Percentiles rank a stretch among this genome's conserved stretches.
phyloP scores from a whole-genome alignment of 1,284 basidiomycete genomes.

The Clitocybe nebularis region DNA sequence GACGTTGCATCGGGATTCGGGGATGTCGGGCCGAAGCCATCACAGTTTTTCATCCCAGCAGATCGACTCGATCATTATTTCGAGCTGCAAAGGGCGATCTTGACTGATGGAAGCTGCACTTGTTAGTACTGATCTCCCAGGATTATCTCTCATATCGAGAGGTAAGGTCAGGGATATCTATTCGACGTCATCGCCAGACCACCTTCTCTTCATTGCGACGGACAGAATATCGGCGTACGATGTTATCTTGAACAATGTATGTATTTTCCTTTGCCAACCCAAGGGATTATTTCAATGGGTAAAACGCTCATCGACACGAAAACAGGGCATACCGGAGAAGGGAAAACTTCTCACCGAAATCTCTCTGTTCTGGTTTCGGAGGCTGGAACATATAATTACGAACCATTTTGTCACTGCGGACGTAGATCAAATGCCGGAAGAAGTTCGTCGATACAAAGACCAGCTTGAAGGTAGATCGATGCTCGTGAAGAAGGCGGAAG shows the following conservation, averaged over 20 bases:
- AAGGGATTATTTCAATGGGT: constrained; percentile 11
- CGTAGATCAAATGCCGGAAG: constrained; percentile 71
- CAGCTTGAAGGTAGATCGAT: constrained; percentile 85
- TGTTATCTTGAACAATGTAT: constrained; percentile 87
- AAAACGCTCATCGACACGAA: constrained; percentile 9
- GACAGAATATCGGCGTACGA: constrained; percentile 98
- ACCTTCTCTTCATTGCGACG: constrained; percentile 90
- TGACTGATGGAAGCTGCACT: too few species aligned
- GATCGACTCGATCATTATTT: too few species aligned
- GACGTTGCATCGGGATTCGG: too few species aligned
- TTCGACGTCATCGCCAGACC: constrained; percentile 59
- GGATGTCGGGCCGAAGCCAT: too few species aligned
- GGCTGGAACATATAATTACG: constrained; percentile 73
- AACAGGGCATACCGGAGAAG: constrained; percentile 92
- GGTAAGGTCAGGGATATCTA: constrained; percentile 97
- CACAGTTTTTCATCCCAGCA: too few species aligned
- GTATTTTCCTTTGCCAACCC: constrained; percentile 26
- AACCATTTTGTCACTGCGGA: constrained; percentile 83
- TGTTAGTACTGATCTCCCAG: constrained; percentile 51
- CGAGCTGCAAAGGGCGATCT: too few species aligned
- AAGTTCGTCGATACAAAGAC: constrained; percentile 64
- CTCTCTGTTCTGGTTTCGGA: constrained; percentile 94
- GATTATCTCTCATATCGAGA: constrained; percentile 65
- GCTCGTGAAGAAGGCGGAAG: constrained; percentile 88
- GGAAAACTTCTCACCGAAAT: constrained; percentile 88